Percentiles rank a stretch among this genome's conserved stretches.
Evolutionary conservation across 192 early-diverging fungal species (phyloP).

Genomic region (Mortierella hygrophila): DNA sequence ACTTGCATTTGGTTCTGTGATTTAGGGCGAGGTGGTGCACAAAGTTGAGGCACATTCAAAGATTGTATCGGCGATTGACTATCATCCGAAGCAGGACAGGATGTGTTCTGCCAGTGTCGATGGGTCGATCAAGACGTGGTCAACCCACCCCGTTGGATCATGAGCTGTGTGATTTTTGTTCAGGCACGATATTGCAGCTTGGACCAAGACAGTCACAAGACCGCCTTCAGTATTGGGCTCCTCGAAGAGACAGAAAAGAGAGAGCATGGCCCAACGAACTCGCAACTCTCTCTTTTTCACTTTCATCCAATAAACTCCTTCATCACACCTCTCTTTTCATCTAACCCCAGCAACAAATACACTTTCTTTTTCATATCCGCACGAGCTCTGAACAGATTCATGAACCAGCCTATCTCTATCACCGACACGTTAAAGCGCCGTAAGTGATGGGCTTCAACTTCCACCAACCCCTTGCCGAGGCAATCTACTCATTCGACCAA

Average conservation of each 20-base stretch:
- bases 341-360: not conserved
- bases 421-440: slow-evolving; percentile 55
- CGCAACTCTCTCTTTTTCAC: not conserved
- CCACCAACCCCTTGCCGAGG: not conserved
- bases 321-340: not conserved
- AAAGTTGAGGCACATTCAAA: slow-evolving; percentile 67
- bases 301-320: not conserved
- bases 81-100: slow-evolving; percentile 72
- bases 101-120: slow-evolving; percentile 79
- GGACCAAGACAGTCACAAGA: slow-evolving; percentile 1
- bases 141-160: slow-evolving; percentile 2
- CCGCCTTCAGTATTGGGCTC: not conserved
- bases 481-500: not conserved
- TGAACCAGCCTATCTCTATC: slow-evolving; percentile 56
- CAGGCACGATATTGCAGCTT: not conserved
- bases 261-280: not conserved
- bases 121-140: slow-evolving; percentile 76
- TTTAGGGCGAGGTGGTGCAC: slow-evolving; percentile 62
- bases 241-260: not conserved
- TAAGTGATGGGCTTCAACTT: slow-evolving; percentile 24
- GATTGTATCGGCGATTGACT: slow-evolving; percentile 74
- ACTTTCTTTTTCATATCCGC: not conserved
- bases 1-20: not conserved
- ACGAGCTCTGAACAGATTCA: not conserved
- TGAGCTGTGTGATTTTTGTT: not conserved